phyloP scores from a whole-genome alignment of 2,329 filamentous ascomycete species.

The Trichothecium roseum region DNA sequence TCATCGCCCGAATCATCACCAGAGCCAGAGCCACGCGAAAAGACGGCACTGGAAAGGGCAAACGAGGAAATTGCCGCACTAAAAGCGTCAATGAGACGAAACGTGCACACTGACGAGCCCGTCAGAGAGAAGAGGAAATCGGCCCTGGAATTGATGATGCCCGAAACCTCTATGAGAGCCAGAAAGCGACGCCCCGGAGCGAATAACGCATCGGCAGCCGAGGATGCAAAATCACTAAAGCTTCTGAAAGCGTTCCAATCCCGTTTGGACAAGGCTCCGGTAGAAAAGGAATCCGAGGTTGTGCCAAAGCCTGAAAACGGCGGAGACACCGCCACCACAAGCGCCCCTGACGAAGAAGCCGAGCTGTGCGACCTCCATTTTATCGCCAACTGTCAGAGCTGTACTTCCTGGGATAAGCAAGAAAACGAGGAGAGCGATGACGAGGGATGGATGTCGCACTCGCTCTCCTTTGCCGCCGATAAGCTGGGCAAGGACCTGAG shows the following conservation, averaged over 20 bases:
- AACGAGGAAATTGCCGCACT: conserved; percentile 74
- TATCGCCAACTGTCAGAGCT: conserved; percentile 90
- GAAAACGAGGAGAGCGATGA: conserved; percentile 49
- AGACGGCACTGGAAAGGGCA: conserved; percentile 53
- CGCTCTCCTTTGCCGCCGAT: conserved; percentile 79
- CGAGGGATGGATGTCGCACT: conserved; percentile 76
- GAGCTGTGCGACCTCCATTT: conserved; percentile 88
- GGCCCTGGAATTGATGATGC: conserved; percentile 63
- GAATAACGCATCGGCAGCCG: conserved; percentile 36
- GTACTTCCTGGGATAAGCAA: conserved; percentile 68
- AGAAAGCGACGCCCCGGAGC: conserved; percentile 57
- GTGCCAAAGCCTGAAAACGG: conserved; percentile 22
- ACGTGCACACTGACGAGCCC: conserved; percentile 33
- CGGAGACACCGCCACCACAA: conserved; percentile 9
- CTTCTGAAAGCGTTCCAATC: conserved; percentile 71
- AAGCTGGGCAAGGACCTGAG: conserved; percentile 82
- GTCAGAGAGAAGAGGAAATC: conserved; percentile 42
- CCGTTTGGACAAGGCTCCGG: conserved; percentile 52
- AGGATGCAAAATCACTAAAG: conserved; percentile 56
- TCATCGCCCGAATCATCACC: conserved; percentile 11
- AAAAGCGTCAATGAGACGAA: conserved; percentile 72
- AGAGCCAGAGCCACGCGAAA: conserved; percentile 21
- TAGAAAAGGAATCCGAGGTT: conserved; percentile 28
- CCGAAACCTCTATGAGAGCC: conserved; percentile 51
- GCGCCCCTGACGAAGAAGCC: conserved; percentile 50